Base-by-base conservation (phyloP, 805 yeast species). In the Wickerhamiella domercqiae region DNA sequence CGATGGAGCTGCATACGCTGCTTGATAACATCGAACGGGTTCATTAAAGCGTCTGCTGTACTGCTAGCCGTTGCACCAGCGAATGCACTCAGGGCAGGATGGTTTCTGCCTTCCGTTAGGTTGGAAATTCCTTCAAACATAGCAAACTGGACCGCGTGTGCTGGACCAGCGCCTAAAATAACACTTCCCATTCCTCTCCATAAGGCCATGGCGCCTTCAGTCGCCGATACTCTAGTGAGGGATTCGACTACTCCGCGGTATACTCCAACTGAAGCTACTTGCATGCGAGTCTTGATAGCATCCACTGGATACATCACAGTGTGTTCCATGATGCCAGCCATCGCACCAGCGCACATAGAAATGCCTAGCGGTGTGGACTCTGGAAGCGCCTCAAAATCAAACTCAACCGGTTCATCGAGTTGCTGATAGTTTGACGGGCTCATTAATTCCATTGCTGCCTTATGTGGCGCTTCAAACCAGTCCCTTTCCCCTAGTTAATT, bases 241-340 rank as follows among this genome's bases (percentile, higher is more conserved):
- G 90, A 74, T 32, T 70, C 64, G 20, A 82, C 62, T 30, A 87
- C 68, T 21, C 65, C 63, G 7, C 53, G 38, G 47, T 59, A 58
- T 11, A 39, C 41, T 16, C 48, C 33, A 14, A 43, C 36, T 13
- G 53, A 52, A 4, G 56, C 53, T 13, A 77, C 73, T 56, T 87
- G 98, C 87, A 87, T 82, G 53, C 98, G 67, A 4, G 97, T 90
- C 63, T 87, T 87, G 48, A 87, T 70, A n/a, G 93, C 87, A 56
- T 87, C 98, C 29, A 87, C 74, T 2, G 98, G 98, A 55, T 75
- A 87, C 95, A 87, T 83, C 32, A 87, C 83, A 1, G 94, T 75
- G 59, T 87, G 98, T 56, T 87, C 98, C 96, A 87, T 82, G 39
- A 90, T 82, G 20, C 98, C 98, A n/a, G 98, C 97, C 61, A 84